Percentiles rank a stretch among this genome's conserved stretches.
Conservation (phyloP, 1,139 yeast species). For the Yamadazyma dendronema region DNA sequence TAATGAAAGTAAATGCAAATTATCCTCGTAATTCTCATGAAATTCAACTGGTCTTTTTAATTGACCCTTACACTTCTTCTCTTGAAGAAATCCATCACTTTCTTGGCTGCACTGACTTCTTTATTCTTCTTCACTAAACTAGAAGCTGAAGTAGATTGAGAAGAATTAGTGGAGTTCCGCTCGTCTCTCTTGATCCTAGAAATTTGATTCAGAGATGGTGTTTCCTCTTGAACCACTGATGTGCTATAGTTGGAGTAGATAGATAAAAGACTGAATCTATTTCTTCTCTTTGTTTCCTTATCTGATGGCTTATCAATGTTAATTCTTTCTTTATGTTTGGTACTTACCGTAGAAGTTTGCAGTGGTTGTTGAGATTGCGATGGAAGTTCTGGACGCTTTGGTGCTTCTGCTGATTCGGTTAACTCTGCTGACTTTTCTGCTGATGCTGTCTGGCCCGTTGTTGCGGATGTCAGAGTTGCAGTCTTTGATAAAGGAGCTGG, state of each 20-base stretch:
- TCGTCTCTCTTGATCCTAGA: slow-evolving; percentile 1
- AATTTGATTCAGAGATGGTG: slow-evolving; percentile 10
- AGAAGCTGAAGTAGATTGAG: slow-evolving; percentile 6
- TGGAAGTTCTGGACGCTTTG: not conserved
- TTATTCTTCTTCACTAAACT: slow-evolving; percentile 17
- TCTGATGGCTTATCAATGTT: slow-evolving; percentile 3
- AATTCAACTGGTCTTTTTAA: slow-evolving; percentile 7
- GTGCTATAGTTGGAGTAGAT: slow-evolving; percentile 41
- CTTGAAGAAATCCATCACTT: slow-evolving; percentile 78
- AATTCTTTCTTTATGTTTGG: slow-evolving; percentile 1
- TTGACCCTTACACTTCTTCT: slow-evolving; percentile 60
- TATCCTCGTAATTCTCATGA: not conserved
- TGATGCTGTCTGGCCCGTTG: not conserved
- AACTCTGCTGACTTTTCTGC: not conserved
- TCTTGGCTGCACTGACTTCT: slow-evolving; percentile 71
- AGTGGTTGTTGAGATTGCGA: not conserved
- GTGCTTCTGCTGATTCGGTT: not conserved
- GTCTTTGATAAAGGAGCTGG: not conserved
- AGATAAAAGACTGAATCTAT: slow-evolving; percentile 53
- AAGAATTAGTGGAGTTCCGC: slow-evolving; percentile 2
- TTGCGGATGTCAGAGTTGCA: not conserved
- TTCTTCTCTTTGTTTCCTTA: slow-evolving; percentile 27
- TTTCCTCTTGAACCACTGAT: slow-evolving; percentile 8
- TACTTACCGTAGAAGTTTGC: not conserved
- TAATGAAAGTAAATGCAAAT: slow-evolving; percentile 1